Evolutionary conservation across 2,329 filamentous ascomycete species (phyloP).

Genomic region (Cladophialophora exuberans): DNA sequence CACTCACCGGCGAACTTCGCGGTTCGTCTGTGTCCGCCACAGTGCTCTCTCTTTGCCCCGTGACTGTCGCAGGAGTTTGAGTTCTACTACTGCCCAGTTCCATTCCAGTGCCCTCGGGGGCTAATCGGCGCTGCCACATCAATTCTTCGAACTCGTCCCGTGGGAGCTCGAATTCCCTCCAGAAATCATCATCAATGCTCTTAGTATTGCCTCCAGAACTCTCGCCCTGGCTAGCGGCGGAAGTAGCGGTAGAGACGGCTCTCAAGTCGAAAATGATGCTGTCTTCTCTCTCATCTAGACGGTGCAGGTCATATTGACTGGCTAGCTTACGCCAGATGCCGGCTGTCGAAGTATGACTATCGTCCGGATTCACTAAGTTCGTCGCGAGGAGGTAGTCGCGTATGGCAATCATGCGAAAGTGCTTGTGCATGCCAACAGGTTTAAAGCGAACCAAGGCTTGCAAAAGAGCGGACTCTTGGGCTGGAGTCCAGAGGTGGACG

Average conservation of each 20-base stretch:
- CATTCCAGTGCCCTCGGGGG: constrained; percentile 34
- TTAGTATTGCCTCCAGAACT: constrained; percentile 44
- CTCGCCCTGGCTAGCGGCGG: background rate
- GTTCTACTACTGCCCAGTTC: constrained; percentile 7
- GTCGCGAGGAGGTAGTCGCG: constrained; percentile 78
- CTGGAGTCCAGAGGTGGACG: constrained; percentile 77
- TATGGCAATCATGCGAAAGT: constrained; percentile 89
- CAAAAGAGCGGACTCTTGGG: constrained; percentile 89
- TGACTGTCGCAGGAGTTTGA: background rate
- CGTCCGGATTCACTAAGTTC: constrained; percentile 70
- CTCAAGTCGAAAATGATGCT: constrained; percentile 53
- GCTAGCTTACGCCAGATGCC: constrained; percentile 89
- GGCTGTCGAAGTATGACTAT: constrained; percentile 69
- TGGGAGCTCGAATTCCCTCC: constrained; percentile 69
- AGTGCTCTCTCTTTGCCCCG: constrained; percentile 43
- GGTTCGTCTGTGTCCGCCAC: constrained; percentile 53
- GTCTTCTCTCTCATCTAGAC: constrained; percentile 81
- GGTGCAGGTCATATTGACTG: constrained; percentile 80
- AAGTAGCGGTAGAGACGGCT: background rate
- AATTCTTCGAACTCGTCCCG: constrained; percentile 50
- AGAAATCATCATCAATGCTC: constrained; percentile 54
- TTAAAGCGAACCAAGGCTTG: constrained; percentile 95
- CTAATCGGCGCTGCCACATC: constrained; percentile 53
- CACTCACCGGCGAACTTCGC: constrained; percentile 26
- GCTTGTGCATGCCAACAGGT: constrained; percentile 94